Evolutionary conservation across 768 basidiomycete species (phyloP).

Genomic region (Pleurotus platypus): DNA sequence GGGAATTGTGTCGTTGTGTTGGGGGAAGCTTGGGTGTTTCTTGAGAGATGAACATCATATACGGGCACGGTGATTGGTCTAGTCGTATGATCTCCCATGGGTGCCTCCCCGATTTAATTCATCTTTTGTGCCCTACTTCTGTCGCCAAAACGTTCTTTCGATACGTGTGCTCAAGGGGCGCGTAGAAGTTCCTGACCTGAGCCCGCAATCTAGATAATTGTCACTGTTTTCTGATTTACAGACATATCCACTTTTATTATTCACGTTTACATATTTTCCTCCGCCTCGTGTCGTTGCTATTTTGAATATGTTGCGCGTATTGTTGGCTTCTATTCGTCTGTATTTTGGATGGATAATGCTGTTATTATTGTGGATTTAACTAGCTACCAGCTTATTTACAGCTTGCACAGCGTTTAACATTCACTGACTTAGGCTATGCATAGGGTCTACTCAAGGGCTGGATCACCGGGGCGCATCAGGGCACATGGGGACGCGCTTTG

Average conservation of each 20-base stretch:
- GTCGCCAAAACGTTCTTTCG: not conserved
- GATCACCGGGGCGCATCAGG: not conserved
- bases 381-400: not conserved
- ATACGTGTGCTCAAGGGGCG: not conserved
- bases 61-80: too few relatives aligned
- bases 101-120: slow-evolving; percentile 4
- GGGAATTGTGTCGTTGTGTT: too few relatives aligned
- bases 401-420: not conserved
- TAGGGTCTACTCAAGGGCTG: not conserved
- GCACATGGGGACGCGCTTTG: slow-evolving; percentile 5
- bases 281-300: not conserved
- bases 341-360: not conserved
- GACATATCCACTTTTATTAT: not conserved
- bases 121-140: slow-evolving; percentile 1
- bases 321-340: not conserved
- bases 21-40: too few relatives aligned
- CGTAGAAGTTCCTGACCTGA: slow-evolving; percentile 1
- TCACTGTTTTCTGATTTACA: slow-evolving; percentile 4
- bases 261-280: not conserved
- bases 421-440: not conserved
- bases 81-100: not conserved
- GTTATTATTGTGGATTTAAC: not conserved
- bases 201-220: not conserved
- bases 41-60: too few relatives aligned
- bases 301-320: not conserved